Base-by-base conservation (phyloP, 257 asterid species). In the Penstemon davidsonii region DNA sequence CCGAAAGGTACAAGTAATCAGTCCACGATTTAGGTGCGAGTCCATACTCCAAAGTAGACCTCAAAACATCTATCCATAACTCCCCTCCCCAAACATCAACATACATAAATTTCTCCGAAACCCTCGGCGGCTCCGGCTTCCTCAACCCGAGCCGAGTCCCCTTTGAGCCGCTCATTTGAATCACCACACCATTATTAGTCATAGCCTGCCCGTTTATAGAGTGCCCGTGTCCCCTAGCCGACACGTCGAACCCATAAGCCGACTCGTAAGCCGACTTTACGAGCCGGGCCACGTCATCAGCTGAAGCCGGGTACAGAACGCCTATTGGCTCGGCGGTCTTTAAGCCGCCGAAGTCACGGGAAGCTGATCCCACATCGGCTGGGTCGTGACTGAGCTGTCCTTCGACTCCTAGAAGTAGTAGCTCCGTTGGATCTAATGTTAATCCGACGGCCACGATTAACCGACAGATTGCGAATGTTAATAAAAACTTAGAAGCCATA, bases 21-120 rank as follows among this genome's bases (percentile, higher is more conserved):
- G 96, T 90, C 96, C 96, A 90, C 36, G 96, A 90, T 57, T 84
- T 87, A 3, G 96, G 95, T 50, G 93, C 89, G 56, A 90, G 91
- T 46, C 95, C 96, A 61, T 84, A 66, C 59, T 76, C 77, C 64
- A 90, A 55, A 42, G 88, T 84, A 73, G 83, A 78, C 75, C 41
- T 77, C 62, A 90, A 66, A 55, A 90, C 93, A 79, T 90, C 96
- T 44, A 85, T 80, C 96, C 96, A 90, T 0, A 86, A 41, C 47
- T 86, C 95, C 19, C 95, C 96, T 9, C 96, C 96, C 95, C 96
- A 87, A 19, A 81, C 95, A 70, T 90, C 96, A 47, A 80, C 93
- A 70, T 79, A 75, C 89, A 78, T 85, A 5, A 59, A 70, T 59
- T 77, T 67, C 89, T 82, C 89, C 55, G 77, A 78, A 62, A 85